phyloP scores from a whole-genome alignment of 2,329 filamentous ascomycete genomes.

The Trichoderma hamatum region DNA sequence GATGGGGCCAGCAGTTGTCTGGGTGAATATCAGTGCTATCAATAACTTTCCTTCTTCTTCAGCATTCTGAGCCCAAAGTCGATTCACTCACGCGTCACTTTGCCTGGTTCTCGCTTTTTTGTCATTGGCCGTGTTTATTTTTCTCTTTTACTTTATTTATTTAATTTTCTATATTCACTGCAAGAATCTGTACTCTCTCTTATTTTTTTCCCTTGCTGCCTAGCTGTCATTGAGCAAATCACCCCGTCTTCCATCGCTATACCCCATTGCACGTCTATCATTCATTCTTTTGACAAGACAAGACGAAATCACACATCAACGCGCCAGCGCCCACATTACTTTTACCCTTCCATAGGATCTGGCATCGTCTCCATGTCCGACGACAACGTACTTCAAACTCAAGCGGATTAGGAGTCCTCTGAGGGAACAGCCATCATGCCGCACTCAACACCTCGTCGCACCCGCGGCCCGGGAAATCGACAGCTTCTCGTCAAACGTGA shows the following conservation, averaged over 20 bases:
- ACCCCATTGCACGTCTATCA: background rate
- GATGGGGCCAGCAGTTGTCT: slow-evolving; percentile 11
- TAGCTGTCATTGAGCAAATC: background rate
- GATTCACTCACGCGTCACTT: slow-evolving; percentile 14
- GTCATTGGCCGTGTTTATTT: background rate
- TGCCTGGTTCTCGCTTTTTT: background rate
- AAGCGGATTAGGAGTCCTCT: slow-evolving; percentile 3
- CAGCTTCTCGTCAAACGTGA: slow-evolving; percentile 34
- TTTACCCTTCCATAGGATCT: background rate
- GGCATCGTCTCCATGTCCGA: background rate
- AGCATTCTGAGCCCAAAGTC: slow-evolving; percentile 4
- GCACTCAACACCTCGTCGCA: slow-evolving; percentile 32
- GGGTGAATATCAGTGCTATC: slow-evolving; percentile 7
- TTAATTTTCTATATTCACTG: background rate
- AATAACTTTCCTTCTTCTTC: background rate
- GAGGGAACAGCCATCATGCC: slow-evolving; percentile 29
- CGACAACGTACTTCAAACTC: background rate
- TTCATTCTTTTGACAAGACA: background rate
- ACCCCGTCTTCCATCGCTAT: background rate
- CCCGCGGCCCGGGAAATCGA: slow-evolving; percentile 27
- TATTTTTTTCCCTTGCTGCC: background rate
- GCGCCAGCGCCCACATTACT: background rate
- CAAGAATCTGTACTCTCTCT: background rate
- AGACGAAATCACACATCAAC: background rate
- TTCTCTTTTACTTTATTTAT: background rate